These are phyloP conservation scores for Lepidopterella palustris DNA, from an alignment of 495 filamentous ascomycete genomes.

Conservation along the genomic window DNA sequence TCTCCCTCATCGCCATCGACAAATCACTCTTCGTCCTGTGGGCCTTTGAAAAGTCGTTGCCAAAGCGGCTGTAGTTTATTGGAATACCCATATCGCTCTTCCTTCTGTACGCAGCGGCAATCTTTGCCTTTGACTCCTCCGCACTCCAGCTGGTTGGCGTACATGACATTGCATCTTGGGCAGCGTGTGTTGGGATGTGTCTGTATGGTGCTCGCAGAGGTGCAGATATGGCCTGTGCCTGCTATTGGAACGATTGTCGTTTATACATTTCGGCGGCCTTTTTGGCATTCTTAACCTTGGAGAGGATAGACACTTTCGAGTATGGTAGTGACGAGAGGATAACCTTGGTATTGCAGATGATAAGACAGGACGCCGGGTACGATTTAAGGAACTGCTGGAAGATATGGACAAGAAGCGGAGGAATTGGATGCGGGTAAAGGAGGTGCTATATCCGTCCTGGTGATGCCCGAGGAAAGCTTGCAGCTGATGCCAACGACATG, in stretches of 20 bases:
- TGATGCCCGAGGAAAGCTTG: too few relatives aligned
- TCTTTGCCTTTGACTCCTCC: conserved; percentile 14
- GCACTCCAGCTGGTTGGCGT: conserved; percentile 44
- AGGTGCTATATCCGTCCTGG: too few relatives aligned
- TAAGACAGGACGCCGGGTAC: neutral
- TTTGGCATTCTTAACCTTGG: conserved; percentile 31
- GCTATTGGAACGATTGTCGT: conserved; percentile 6
- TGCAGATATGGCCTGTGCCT: conserved; percentile 5
- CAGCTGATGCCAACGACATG: too few relatives aligned
- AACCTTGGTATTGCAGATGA: neutral
- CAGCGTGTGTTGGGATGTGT: conserved; percentile 32
- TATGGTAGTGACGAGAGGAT: neutral
- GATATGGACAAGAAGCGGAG: neutral
- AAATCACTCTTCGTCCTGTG: conserved; percentile 5
- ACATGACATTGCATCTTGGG: conserved; percentile 46
- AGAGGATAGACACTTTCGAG: conserved; percentile 30
- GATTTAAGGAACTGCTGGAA: neutral
- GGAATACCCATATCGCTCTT: conserved; percentile 16
- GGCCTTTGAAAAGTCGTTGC: too few relatives aligned
- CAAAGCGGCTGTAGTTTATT: neutral
- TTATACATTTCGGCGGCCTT: conserved; percentile 30
- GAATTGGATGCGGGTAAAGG: neutral
- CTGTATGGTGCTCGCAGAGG: conserved; percentile 26
- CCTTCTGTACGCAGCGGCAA: conserved; percentile 18
- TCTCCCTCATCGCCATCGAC: conserved; percentile 1